Evolutionary conservation across 208 protist species (phyloP), one percentile per base, ranked within the genome.

Genomic region (Jaenimonas drosophilae): DNA sequence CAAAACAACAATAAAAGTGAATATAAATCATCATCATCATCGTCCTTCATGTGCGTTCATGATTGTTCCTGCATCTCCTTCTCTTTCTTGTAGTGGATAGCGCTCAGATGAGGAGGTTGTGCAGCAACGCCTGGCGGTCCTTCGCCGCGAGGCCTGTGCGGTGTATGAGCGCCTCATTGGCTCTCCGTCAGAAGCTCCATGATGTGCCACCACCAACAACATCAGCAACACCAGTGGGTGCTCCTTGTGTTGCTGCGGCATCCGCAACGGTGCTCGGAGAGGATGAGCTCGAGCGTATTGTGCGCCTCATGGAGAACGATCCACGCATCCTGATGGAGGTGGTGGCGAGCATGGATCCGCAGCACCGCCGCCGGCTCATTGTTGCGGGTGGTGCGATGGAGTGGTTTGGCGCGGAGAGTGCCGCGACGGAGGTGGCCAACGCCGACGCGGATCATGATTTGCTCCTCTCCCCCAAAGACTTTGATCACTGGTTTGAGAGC

Each of bases 371-470:
- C 12, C 77, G 81, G 2, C 62, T 94, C 37, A 61, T 94, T 20
- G 76, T 94, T 19, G 64, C 86, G 12, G 86, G 86, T 24, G 86
- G 86, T 4, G 81, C 86, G 20, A 86, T 91, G 72, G 81, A 94
- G 61, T 94, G 86, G 86, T 94, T 94, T 56, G 86, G 86, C 6
- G 85, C 83, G 47, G 86, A 94, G 31, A 90, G 65, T 53, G 86
- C 73, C 6, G 72, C 63, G 20, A 50, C 60, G 11, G 86, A 94
- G 59, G 68, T 94, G 42, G 67, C 82, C 45, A 71, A 71, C 33
- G 86, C 81, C 1, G 86, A 88, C 45, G 63, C 51, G 1, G 86
- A 94, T 61, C 77, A 90, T 44, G 86, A 94, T 55, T 55, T 65
- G 2, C 44, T 59, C 24, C 88, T 94, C 17, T 91, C 78, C 6